Evolutionary conservation across 352 stramenopile genomes (phyloP), one percentile per base, ranked within the genome.

Genomic region (Phytopythium chamaehyphon): DNA sequence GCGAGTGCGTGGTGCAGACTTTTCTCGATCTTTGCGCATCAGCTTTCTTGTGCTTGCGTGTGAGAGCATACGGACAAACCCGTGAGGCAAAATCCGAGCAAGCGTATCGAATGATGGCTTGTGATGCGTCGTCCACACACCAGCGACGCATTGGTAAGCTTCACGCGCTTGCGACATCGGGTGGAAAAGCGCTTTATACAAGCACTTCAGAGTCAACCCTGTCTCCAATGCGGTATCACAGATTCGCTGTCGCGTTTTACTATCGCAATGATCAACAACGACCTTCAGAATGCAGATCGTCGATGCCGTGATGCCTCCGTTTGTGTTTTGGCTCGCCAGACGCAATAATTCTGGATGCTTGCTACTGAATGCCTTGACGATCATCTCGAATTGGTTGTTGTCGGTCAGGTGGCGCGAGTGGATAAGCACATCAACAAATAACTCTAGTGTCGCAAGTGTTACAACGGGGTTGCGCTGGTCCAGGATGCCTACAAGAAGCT

Each of bases 101-200:
- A 94, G 55, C 61, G 91, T 68, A 31, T 90, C 75, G 49, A 83
- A 86, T 10, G 83, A 91, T 3, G 70, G 54, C 51, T 76, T 80
- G 60, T 94, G 83, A 52, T 89, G 73, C 19, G 78, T 76, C 31
- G 87, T 73, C 78, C 81, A 94, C 19, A 94, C 90, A 10, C 69
- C 81, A 8, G 64, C 61, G 23, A 94, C 76, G 37, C 83, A 89
- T 53, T 86, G 79, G 50, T 86, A 90, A 9, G 76, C 80, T 44
- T 87, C 76, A 11, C 76, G 79, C 5, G 75, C 79, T 12, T 71
- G 66, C 21, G 77, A 69, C 0, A 64, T 71, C 10, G 67, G 62
- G 31, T 88, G 67, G 31, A 91, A 94, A 44, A 92, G 84, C 2
- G 76, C 77, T 24, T 86, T 81, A 56, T 82, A 73, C 7, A 94